Evolutionary conservation across 106 monocot genomes (phyloP).

Genomic region (Xerophyta viscosa): DNA sequence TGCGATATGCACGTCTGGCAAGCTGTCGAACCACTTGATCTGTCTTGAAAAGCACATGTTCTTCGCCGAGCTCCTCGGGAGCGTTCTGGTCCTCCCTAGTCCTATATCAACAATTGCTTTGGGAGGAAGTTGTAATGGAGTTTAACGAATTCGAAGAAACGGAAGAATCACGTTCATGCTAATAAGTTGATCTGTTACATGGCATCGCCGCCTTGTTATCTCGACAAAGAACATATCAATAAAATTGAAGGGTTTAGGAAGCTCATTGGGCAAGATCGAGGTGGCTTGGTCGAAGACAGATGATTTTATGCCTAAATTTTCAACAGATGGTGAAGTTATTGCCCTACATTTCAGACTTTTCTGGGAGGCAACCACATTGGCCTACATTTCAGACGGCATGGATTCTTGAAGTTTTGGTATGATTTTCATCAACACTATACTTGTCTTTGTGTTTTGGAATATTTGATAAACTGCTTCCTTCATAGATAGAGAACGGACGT

Average conservation of each 20-base stretch:
- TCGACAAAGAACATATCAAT: slow-evolving; percentile 85
- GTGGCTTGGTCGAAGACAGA: slow-evolving; percentile 68
- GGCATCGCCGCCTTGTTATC: slow-evolving; percentile 64
- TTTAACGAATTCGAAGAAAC: slow-evolving; percentile 54
- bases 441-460: background rate
- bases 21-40: slow-evolving; percentile 97
- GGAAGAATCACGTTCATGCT: slow-evolving; percentile 64
- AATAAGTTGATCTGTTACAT: slow-evolving; percentile 87
- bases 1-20: slow-evolving; percentile 82
- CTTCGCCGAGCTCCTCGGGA: slow-evolving; percentile 68
- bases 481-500: too few species aligned
- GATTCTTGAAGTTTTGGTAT: slow-evolving; percentile 96
- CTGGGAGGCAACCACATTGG: slow-evolving; percentile 84
- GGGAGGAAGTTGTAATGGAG: slow-evolving; percentile 57
- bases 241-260: slow-evolving; percentile 61
- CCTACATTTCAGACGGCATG: slow-evolving; percentile 89
- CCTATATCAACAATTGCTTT: slow-evolving; percentile 82
- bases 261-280: slow-evolving; percentile 61
- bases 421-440: background rate
- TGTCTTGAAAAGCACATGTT: slow-evolving; percentile 99
- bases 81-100: slow-evolving; percentile 70
- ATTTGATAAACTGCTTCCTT: too few species aligned
- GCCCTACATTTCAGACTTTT: slow-evolving; percentile 94
- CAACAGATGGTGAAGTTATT: slow-evolving; percentile 76
- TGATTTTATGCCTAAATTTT: slow-evolving; percentile 61